A percentile compares a stretch with the other conserved stretches of the same genome.
Conservation (phyloP, 2,329 filamentous ascomycete genomes). For the Colletotrichum simmondsii region DNA sequence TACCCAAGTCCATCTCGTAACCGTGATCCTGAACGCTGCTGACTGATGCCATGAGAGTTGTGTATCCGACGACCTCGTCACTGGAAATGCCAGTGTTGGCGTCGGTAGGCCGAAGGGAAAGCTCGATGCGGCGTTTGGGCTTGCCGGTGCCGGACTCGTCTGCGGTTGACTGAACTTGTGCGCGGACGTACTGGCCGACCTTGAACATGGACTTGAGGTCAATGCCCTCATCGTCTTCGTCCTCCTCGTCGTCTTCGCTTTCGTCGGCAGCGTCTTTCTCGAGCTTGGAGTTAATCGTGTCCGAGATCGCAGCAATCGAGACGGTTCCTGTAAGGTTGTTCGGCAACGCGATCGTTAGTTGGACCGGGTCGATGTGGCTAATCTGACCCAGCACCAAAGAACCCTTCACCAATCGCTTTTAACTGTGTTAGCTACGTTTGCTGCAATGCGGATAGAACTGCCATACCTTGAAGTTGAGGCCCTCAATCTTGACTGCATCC, state of each 20-base stretch:
- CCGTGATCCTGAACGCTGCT: conserved; percentile 96
- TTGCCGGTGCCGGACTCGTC: conserved; percentile 72
- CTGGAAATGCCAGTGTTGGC: conserved; percentile 80
- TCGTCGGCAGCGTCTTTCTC: conserved; percentile 71
- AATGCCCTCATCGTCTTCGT: conserved; percentile 67
- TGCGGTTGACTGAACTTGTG: conserved; percentile 82
- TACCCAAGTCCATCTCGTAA: conserved; percentile 89
- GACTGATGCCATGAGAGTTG: conserved; percentile 87
- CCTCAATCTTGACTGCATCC: conserved; percentile 78
- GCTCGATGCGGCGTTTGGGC: conserved; percentile 83
- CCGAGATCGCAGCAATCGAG: conserved; percentile 91
- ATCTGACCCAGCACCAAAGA: conserved; percentile 91
- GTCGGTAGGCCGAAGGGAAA: conserved; percentile 83
- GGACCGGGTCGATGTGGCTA: conserved; percentile 80
- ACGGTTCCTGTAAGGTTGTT: conserved; percentile 94
- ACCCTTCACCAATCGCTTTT: conserved; percentile 82
- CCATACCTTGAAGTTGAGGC: conserved; percentile 86
- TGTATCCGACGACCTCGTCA: conserved; percentile 79
- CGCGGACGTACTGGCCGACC: conserved; percentile 88
- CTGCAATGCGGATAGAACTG: background rate
- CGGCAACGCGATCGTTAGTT: conserved; percentile 84
- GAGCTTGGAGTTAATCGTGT: conserved; percentile 79
- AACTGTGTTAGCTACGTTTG: conserved; percentile 43
- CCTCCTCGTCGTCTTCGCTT: conserved; percentile 65
- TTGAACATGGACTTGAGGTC: conserved; percentile 81